Conservation (phyloP, 2,329 filamentous ascomycete species). For the Sarocladium strictum region DNA sequence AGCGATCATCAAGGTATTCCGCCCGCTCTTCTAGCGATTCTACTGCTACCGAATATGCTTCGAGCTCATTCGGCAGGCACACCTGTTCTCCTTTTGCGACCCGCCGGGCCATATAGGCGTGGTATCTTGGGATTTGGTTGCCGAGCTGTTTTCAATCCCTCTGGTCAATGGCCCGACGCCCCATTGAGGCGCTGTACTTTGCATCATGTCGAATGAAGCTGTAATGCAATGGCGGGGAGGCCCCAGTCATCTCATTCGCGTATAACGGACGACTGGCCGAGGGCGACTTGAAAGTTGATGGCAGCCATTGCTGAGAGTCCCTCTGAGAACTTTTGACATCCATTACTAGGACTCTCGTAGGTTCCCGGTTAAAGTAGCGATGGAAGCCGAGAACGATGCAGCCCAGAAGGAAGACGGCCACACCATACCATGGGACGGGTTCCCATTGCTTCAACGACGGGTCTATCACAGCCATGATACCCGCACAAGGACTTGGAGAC, state of each 20-base stretch:
- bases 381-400: background rate
- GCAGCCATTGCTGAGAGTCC: background rate
- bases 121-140: constrained; percentile 70
- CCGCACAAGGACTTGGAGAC: no score
- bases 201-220: constrained; percentile 69
- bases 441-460: background rate
- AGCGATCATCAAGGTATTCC: constrained; percentile 66
- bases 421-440: background rate
- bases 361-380: background rate
- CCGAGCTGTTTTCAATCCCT: constrained; percentile 82
- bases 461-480: background rate
- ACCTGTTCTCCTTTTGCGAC: constrained; percentile 61
- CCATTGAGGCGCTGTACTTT: constrained; percentile 73
- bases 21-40: constrained; percentile 71
- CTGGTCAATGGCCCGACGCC: constrained; percentile 62
- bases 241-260: no score
- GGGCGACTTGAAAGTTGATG: constrained; percentile 53
- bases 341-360: background rate
- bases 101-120: constrained; percentile 62
- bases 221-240: no score
- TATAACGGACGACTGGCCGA: no score
- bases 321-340: background rate
- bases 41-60: constrained; percentile 64
- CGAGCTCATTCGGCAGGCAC: constrained; percentile 62
- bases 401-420: background rate